These are phyloP conservation scores for Nannochloris sp. DNA, from an alignment of 139 green algal genomes.

Conservation along the genomic window DNA sequence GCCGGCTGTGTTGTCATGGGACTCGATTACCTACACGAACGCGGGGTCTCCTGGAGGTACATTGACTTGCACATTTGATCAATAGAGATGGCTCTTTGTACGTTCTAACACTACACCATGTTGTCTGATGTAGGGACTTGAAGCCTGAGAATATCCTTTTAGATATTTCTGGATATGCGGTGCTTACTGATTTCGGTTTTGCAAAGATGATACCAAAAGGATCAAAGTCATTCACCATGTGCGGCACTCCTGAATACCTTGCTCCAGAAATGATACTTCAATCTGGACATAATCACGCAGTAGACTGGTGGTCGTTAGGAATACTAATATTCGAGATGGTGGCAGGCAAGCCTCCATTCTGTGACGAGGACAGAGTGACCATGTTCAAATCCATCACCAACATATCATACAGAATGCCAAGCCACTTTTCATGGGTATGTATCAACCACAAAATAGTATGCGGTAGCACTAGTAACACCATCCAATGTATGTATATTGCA, in stretches of 20 bases:
- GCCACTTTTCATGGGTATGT: constrained; percentile 51
- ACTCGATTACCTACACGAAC: constrained; percentile 77
- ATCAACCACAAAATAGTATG: neutral
- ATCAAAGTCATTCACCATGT: constrained; percentile 83
- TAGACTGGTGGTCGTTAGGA: constrained; percentile 91
- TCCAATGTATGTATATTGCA: too few species aligned
- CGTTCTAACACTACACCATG: constrained; percentile 2
- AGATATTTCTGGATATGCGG: constrained; percentile 55
- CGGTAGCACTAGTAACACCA: too few species aligned
- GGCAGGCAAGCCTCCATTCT: constrained; percentile 76
- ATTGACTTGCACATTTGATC: constrained; percentile 8
- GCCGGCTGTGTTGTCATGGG: constrained; percentile 68
- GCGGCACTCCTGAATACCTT: constrained; percentile 92
- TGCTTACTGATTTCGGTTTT: constrained; percentile 87
- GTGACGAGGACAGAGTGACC: constrained; percentile 64
- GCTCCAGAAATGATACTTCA: constrained; percentile 82
- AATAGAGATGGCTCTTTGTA: neutral
- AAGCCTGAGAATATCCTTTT: constrained; percentile 64
- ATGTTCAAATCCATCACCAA: constrained; percentile 81
- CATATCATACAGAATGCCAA: constrained; percentile 46
- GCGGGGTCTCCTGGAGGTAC: constrained; percentile 52
- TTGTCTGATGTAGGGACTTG: constrained; percentile 39
- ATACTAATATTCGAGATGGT: constrained; percentile 88
- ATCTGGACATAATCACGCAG: constrained; percentile 59
- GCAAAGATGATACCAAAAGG: constrained; percentile 66